Conservation (phyloP, 345 rosid species). For the Populus euphratica region DNA sequence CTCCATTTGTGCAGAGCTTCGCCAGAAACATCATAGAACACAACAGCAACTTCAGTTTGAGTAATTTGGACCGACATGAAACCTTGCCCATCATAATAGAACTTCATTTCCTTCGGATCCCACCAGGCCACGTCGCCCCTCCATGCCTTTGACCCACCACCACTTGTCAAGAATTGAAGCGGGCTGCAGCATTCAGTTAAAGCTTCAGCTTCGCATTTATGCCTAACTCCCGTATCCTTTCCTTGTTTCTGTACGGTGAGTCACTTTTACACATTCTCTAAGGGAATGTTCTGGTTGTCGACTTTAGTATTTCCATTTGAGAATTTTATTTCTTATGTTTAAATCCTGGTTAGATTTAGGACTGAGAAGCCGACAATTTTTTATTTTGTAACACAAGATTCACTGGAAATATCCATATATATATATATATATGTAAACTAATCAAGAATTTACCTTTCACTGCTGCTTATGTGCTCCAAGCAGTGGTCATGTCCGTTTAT, state of each 20-base stretch:
- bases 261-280: too few relatives aligned
- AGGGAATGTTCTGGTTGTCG: too few relatives aligned
- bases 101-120: conserved; percentile 55
- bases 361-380: too few relatives aligned
- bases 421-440: rapidly evolving
- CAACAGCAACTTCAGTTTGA: conserved; percentile 20
- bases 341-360: too few relatives aligned
- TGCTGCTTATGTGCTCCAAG: conserved; percentile 68
- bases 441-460: conserved; percentile 32
- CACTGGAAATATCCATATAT: too few relatives aligned
- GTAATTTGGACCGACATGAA: conserved; percentile 54
- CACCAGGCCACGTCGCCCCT: conserved; percentile 39
- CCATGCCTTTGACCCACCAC: conserved; percentile 91
- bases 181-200: conserved; percentile 28
- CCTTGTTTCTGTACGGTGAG: too few relatives aligned
- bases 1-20: conserved; percentile 47
- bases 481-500: conserved; percentile 87
- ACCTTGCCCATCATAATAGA: conserved; percentile 77
- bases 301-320: too few relatives aligned
- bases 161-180: conserved; percentile 60
- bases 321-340: too few relatives aligned
- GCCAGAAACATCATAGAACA: conserved; percentile 54
- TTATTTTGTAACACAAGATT: too few relatives aligned
- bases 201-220: too few relatives aligned
- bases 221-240: too few relatives aligned